Conservation (phyloP, 1,284 basidiomycete species). For the Melampsora larici-populina region DNA sequence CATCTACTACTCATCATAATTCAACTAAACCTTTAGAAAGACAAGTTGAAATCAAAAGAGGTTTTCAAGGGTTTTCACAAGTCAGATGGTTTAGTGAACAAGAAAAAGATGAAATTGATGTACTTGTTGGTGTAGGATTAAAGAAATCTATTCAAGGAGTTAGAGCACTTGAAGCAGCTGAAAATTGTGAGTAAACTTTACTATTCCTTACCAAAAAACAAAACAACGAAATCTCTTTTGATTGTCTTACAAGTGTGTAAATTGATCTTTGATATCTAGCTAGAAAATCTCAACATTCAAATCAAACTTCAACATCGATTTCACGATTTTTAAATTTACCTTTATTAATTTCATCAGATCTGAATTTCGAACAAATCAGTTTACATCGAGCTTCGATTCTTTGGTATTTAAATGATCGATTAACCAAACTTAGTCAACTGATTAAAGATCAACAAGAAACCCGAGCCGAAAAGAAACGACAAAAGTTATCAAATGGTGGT, state of each 20-base stretch:
- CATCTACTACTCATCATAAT: background rate
- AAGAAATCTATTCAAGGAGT: constrained; percentile 77
- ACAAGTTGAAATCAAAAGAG: constrained; percentile 46
- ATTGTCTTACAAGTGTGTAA: background rate
- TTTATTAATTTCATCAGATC: constrained; percentile 64
- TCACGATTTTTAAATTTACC: constrained; percentile 58
- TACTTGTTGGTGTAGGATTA: constrained; percentile 76
- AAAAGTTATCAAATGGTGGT: constrained; percentile 72
- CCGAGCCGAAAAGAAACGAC: constrained; percentile 73
- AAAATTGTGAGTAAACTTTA: constrained; percentile 68
- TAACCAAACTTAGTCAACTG: constrained; percentile 70
- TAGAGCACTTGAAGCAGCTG: constrained; percentile 74
- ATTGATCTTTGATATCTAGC: constrained; percentile 43
- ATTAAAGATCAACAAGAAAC: constrained; percentile 85
- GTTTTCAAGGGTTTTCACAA: constrained; percentile 61
- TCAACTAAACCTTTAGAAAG: constrained; percentile 5
- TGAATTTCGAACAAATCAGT: constrained; percentile 70
- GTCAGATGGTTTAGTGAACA: constrained; percentile 73
- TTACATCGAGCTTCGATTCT: constrained; percentile 78
- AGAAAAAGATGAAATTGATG: constrained; percentile 84
- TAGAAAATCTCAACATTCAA: constrained; percentile 66
- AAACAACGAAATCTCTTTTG: too few relatives aligned
- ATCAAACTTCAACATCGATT: constrained; percentile 15
- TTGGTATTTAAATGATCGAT: constrained; percentile 74
- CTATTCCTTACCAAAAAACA: constrained; percentile 38